A percentile compares a stretch with the other conserved stretches of the same genome.
Conservation (phyloP, 225 moss, liverwort and hornwort species). For the Neckera pumila region DNA sequence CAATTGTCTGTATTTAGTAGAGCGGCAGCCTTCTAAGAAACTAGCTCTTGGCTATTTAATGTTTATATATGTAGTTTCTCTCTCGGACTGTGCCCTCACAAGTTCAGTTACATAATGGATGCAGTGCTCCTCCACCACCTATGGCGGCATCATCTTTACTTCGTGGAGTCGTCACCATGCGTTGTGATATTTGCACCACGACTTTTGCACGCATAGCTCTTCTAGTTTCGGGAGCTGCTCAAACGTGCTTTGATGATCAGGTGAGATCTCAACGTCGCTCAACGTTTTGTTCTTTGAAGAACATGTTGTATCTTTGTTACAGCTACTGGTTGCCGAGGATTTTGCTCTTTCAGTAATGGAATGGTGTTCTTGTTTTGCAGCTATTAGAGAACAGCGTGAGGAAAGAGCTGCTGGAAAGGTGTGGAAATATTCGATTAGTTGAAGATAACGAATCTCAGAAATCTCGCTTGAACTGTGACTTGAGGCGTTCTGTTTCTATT, state of each 20-base stretch:
- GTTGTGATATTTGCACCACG: conserved; percentile 96
- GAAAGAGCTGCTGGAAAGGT: conserved; percentile 73
- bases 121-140: conserved; percentile 93
- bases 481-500: conserved; percentile 73
- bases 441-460: conserved; percentile 62
- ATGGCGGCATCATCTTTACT: conserved; percentile 82
- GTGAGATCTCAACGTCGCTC: conserved; percentile 13
- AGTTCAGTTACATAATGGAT: not conserved
- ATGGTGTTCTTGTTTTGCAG: conserved; percentile 28
- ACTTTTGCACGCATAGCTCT: conserved; percentile 82
- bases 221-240: conserved; percentile 94
- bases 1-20: not conserved
- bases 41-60: not conserved
- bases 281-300: not conserved
- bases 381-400: conserved; percentile 76
- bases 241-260: conserved; percentile 97
- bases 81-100: not conserved
- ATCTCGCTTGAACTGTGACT: conserved; percentile 43
- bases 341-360: not conserved
- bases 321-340: not conserved
- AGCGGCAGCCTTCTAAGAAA: not conserved
- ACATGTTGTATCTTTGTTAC: not conserved
- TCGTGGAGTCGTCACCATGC: conserved; percentile 96
- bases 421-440: conserved; percentile 56
- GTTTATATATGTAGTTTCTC: not conserved